phyloP scores from a whole-genome alignment of 2,329 filamentous ascomycete genomes.

The Aspergillus brunneoviolaceus region DNA sequence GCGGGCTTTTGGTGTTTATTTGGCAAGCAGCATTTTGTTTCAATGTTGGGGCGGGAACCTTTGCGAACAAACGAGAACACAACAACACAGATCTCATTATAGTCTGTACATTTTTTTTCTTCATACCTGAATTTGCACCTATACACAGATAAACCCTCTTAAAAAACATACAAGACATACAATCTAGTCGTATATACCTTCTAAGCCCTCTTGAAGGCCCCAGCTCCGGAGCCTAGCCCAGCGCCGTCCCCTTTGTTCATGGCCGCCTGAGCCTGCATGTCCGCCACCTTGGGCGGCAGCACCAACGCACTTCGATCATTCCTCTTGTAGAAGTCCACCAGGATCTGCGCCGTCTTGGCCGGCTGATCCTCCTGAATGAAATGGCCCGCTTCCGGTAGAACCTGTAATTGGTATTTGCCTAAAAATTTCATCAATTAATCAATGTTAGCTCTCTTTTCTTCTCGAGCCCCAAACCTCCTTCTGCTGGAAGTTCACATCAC shows the following conservation, averaged over 20 bases:
- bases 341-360: constrained; percentile 77
- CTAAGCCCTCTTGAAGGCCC: constrained; percentile 9
- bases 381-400: constrained; percentile 92
- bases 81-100: not conserved
- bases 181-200: not conserved
- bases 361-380: constrained; percentile 96
- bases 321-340: constrained; percentile 87
- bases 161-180: not conserved
- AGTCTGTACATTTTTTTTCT: not conserved
- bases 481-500: too few species aligned
- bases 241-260: constrained; percentile 38
- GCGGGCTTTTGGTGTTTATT: constrained; percentile 12
- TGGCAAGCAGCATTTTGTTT: constrained; percentile 1
- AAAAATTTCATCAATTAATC: not conserved
- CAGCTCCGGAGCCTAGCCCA: not conserved
- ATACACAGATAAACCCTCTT: not conserved
- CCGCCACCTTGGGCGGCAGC: constrained; percentile 86
- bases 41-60: not conserved
- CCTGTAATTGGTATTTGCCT: constrained; percentile 90
- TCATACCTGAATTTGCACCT: not conserved
- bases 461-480: too few species aligned
- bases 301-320: constrained; percentile 86
- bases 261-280: constrained; percentile 54
- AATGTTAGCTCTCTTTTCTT: too few species aligned
- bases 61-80: not conserved